phyloP scores from a whole-genome alignment of 306 rosid species.

The Hylodesmum podocarpum region DNA sequence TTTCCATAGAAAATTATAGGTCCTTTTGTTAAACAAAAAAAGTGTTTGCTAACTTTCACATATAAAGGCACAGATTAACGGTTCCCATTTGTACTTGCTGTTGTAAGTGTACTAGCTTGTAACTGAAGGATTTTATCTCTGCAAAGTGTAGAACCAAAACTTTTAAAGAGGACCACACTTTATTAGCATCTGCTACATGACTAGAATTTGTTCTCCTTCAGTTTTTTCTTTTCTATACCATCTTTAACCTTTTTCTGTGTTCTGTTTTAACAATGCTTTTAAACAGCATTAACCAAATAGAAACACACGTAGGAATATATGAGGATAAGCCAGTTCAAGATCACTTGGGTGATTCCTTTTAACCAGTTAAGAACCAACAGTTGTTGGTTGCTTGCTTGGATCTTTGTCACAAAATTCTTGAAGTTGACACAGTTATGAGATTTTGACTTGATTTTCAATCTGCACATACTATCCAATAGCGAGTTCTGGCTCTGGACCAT shows the following conservation, averaged over 20 bases:
- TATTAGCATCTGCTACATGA: slow-evolving; percentile 19
- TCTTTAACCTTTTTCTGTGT: background rate
- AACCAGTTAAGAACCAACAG: slow-evolving; percentile 26
- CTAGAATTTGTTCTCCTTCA: slow-evolving; percentile 33
- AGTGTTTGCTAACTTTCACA: too few relatives aligned
- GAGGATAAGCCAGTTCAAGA: slow-evolving; percentile 28
- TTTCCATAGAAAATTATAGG: background rate
- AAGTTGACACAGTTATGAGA: slow-evolving; percentile 32
- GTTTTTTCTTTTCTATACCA: slow-evolving; percentile 7
- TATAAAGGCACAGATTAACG: background rate
- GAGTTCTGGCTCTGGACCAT: background rate
- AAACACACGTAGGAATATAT: slow-evolving; percentile 24
- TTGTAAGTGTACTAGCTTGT: background rate
- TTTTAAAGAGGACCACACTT: slow-evolving; percentile 23
- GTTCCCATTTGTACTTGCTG: background rate
- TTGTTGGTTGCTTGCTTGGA: slow-evolving; percentile 42
- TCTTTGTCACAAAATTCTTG: slow-evolving; percentile 36
- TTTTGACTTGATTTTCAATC: slow-evolving; percentile 38
- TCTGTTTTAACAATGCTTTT: background rate
- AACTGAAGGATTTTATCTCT: background rate
- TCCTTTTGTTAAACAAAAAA: background rate
- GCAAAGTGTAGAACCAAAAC: slow-evolving; percentile 2
- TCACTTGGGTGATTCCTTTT: slow-evolving; percentile 30
- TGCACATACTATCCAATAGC: slow-evolving; percentile 24
- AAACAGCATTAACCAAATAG: background rate